Evolutionary conservation across 2,329 filamentous ascomycete species (phyloP), one percentile per base, ranked within the genome.

Genomic region (Fusarium chuoi): DNA sequence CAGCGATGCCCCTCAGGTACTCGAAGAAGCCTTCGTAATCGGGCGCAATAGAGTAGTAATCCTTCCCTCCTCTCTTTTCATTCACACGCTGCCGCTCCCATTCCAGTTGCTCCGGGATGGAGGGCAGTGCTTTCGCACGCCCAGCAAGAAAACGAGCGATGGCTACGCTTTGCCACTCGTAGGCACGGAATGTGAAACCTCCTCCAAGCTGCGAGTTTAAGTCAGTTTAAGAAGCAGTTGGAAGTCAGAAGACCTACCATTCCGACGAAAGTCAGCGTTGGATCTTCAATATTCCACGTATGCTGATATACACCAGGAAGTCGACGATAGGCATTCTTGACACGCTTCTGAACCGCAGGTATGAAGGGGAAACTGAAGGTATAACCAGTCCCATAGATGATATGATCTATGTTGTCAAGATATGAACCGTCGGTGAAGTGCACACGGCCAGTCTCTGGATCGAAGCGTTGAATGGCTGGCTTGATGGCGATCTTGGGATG

Each of bases 151-250:
- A 64, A 9, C 75, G 62, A 4, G 72, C 66, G 2, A 77, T 44
- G 1, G 75, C 75, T 14, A 72, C 75, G 1, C 69, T 73, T 24
- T 77, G 74, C 67, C 70, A 77, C 35, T 77, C 75, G 4, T 75
- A 77, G 14, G 72, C 74, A 5, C 73, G 71, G 26, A 77, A 77
- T 1, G 75, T 77, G 38, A 77, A 77, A 6, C 74, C 71, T 11
- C 73, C 73, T 24, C 48, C 65, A n/a, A 68, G 70, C 75, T 35
- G 10, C 7, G 9, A 12, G 11, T 5, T 2, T 41, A 10, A 38
- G 38, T 30, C 8, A 45, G 2, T 13, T 8, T 8, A 11, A 15
- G 1, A 22, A 28, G 2, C 1, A 6, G 11, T 8, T 3, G 7
- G 1, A 14, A 30, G 9, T 10, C 1, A 10, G 8, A 24, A 22